phyloP scores from a whole-genome alignment of 148 eudicot genomes.

The Spergularia bocconei region DNA sequence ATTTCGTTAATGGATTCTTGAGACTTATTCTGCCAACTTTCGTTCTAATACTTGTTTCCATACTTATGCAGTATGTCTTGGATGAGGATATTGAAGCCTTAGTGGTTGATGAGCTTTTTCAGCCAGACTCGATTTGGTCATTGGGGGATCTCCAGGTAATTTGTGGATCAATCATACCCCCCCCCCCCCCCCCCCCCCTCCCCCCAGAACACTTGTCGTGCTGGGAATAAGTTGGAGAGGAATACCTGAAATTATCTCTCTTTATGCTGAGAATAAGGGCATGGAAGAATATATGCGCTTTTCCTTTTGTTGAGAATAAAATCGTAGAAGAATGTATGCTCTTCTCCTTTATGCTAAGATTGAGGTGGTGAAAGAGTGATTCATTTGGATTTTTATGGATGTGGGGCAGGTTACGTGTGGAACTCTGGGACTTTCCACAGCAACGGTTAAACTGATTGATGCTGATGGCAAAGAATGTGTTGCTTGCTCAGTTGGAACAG shows the following conservation, averaged over 20 bases:
- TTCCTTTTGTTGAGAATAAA: too few relatives aligned
- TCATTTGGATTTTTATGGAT: constrained; percentile 13
- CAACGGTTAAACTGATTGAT: constrained; percentile 75
- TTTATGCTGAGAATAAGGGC: too few relatives aligned
- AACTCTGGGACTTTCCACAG: constrained; percentile 89
- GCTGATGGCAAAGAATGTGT: constrained; percentile 67
- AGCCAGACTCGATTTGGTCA: constrained; percentile 88
- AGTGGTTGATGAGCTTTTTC: constrained; percentile 80
- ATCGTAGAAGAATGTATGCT: too few relatives aligned
- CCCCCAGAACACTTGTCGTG: too few relatives aligned
- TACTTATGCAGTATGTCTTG: constrained; percentile 47
- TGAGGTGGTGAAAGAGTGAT: neutral
- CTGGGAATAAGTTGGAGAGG: too few relatives aligned
- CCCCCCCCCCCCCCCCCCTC: neutral
- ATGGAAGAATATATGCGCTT: too few relatives aligned
- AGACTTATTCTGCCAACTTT: neutral
- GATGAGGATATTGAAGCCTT: constrained; percentile 91
- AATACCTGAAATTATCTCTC: too few relatives aligned
- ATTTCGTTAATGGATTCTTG: neutral
- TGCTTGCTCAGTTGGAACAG: constrained; percentile 82
- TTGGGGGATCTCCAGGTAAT: constrained; percentile 84
- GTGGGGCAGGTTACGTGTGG: constrained; percentile 76
- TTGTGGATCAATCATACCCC: neutral
- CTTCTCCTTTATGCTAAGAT: neutral
- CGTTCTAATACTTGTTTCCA: neutral